These are phyloP conservation scores for Xylaria sp. DNA, from an alignment of 2,329 filamentous ascomycete genomes.

Conservation along the genomic window DNA sequence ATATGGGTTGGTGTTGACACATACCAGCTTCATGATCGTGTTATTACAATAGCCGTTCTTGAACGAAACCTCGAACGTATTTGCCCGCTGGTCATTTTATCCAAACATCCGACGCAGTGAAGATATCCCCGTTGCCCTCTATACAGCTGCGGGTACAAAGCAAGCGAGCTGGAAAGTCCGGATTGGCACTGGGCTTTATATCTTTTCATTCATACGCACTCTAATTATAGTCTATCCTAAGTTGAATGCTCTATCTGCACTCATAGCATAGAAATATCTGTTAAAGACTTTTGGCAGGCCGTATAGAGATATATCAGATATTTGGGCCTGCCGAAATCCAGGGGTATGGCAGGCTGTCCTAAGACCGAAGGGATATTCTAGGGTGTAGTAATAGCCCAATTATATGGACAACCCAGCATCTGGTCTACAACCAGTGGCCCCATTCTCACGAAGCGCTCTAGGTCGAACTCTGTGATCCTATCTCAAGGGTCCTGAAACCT, in stretches of 20 bases:
- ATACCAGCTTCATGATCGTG: not conserved
- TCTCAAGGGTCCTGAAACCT: conserved; percentile 35
- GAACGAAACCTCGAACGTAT: not conserved
- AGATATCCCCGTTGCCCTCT: not conserved
- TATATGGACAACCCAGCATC: conserved; percentile 30
- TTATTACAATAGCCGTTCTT: not conserved
- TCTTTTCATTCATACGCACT: conserved; percentile 20
- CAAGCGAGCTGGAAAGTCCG: conserved; percentile 3
- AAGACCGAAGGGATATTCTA: not conserved
- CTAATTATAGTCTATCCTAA: conserved; percentile 23
- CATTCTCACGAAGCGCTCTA: conserved; percentile 17
- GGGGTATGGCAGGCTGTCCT: not conserved
- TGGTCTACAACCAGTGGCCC: not conserved
- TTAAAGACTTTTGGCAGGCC: not conserved
- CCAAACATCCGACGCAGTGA: not conserved
- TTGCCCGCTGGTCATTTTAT: not conserved
- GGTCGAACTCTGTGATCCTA: conserved; percentile 25
- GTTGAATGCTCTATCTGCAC: not conserved
- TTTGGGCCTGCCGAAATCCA: not conserved
- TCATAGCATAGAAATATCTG: conserved; percentile 36
- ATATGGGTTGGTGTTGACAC: not conserved
- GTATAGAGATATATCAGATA: not conserved
- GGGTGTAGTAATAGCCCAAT: conserved; percentile 7
- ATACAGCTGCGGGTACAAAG: not conserved
- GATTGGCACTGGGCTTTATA: not conserved